Evolutionary conservation across 306 rosid genomes (phyloP).

Genomic region (Inga laurina): DNA sequence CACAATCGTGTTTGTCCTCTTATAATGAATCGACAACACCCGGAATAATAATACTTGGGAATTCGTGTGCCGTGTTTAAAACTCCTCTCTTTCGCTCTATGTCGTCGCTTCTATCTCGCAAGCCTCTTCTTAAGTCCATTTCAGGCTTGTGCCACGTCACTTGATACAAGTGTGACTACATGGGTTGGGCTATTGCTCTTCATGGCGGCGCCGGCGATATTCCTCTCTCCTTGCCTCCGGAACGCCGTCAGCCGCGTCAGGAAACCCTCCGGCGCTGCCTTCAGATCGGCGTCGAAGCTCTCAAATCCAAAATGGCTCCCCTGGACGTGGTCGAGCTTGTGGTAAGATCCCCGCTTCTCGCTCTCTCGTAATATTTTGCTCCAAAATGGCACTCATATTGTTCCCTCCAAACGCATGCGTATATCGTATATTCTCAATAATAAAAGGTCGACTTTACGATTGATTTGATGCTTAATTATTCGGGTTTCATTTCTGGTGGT

Average conservation of each 20-base stretch:
- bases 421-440: not conserved
- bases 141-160: not conserved
- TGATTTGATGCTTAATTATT: slow-evolving; percentile 2
- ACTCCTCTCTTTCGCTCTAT: not conserved
- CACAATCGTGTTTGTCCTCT: not conserved
- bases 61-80: not conserved
- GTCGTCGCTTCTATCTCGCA: not conserved
- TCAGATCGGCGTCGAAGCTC: slow-evolving; percentile 73
- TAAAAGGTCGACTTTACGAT: not conserved
- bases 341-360: not conserved
- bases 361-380: too few species aligned
- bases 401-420: not conserved
- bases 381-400: too few species aligned
- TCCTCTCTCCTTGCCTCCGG: slow-evolving; percentile 55
- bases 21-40: not conserved
- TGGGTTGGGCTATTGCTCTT: slow-evolving; percentile 96
- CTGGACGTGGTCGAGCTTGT: slow-evolving; percentile 64
- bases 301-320: slow-evolving; percentile 52
- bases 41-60: not conserved
- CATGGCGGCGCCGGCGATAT: slow-evolving; percentile 98
- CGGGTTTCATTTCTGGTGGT: not conserved
- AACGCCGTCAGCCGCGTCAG: slow-evolving; percentile 74
- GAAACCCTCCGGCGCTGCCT: slow-evolving; percentile 79
- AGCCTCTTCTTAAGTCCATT: not conserved
- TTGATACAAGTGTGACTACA: not conserved